Evolutionary conservation across 1,284 basidiomycete species (phyloP).

Genomic region (Acaromyces ingoldii): DNA sequence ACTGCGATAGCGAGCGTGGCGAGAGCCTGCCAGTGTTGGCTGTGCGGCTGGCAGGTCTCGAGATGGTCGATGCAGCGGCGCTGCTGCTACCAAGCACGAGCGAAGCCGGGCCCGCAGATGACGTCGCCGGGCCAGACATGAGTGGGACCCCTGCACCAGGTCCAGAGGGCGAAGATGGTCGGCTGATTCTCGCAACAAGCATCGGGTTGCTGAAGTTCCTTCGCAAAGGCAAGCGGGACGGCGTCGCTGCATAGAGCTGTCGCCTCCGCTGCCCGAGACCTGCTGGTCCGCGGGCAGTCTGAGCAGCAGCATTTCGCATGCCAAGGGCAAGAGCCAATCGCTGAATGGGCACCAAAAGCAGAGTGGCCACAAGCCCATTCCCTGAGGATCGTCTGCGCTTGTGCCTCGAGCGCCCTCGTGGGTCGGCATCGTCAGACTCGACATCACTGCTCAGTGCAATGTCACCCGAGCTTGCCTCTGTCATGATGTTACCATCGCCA

Average conservation of each 20-base stretch:
- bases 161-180: neutral
- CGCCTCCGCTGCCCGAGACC: neutral
- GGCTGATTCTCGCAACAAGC: neutral
- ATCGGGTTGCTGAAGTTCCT: neutral
- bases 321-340: neutral
- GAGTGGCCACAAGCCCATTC: neutral
- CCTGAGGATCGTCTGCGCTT: neutral
- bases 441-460: neutral
- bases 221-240: neutral
- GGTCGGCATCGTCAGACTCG: neutral
- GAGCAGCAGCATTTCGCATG: neutral
- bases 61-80: neutral
- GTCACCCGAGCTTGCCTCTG: neutral
- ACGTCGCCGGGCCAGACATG: neutral
- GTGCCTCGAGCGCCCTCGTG: neutral
- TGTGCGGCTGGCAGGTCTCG: neutral
- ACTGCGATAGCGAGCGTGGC: neutral
- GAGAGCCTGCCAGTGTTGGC: neutral
- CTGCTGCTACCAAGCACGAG: neutral
- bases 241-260: neutral
- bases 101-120: neutral
- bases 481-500: neutral
- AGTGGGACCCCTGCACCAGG: neutral
- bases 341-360: conserved; percentile 2
- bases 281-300: neutral